Evolutionary conservation across 345 rosid species (phyloP).

Genomic region (Rhodomyrtus tomentosa): DNA sequence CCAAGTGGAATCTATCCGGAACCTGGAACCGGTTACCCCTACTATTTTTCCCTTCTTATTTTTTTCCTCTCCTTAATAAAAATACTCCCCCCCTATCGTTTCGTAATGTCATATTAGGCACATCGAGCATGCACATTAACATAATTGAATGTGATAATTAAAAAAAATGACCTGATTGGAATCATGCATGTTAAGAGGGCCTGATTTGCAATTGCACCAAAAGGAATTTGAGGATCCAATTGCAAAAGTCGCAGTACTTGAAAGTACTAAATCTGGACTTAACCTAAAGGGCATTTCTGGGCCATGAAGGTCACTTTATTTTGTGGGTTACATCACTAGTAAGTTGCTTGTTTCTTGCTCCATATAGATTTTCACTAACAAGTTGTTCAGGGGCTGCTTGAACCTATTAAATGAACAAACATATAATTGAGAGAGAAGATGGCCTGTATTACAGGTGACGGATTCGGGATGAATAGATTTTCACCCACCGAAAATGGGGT

Average conservation of each 20-base stretch:
- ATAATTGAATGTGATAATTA: not conserved
- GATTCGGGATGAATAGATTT: too few species aligned
- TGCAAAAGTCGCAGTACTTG: not conserved
- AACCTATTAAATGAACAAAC: too few species aligned
- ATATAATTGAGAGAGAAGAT: too few species aligned
- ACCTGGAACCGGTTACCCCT: too few species aligned
- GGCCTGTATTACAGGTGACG: too few species aligned
- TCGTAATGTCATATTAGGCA: not conserved
- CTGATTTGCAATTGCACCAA: not conserved
- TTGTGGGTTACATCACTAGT: not conserved
- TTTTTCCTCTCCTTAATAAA: not conserved
- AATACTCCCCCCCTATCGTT: not conserved
- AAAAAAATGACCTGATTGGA: not conserved
- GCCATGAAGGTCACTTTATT: not conserved
- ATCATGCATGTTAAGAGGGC: not conserved
- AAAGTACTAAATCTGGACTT: not conserved
- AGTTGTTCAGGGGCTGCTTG: too few species aligned
- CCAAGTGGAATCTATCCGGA: too few species aligned
- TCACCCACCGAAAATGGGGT: too few species aligned
- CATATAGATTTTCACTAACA: too few species aligned
- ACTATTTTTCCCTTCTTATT: not conserved
- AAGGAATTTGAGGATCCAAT: not conserved
- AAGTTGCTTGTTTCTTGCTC: not conserved
- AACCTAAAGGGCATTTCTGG: not conserved
- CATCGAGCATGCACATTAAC: not conserved